Evolutionary conservation across 208 protist species (phyloP), one percentile per base, ranked within the genome.

Genomic region (Trypanosoma mega): DNA sequence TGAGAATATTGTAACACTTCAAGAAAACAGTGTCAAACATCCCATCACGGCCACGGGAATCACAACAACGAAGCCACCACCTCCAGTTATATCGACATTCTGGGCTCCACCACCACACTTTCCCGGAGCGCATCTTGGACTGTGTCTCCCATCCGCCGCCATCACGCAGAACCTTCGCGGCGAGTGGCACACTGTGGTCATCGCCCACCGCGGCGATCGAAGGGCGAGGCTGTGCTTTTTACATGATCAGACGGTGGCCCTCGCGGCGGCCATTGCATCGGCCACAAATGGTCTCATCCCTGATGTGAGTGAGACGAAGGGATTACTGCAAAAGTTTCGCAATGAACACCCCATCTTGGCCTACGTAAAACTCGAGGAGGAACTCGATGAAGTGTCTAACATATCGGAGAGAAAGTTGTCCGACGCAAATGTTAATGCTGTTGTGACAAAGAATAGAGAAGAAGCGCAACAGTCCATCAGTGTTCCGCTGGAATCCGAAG

Each of bases 141-240:
- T 50, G 24, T n/a, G 24, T 12, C 45, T 50, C 45, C 45, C 45
- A 12, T 50, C 21, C 9, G 45, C 26, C 12, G 6, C 9, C 12
- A 12, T 50, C 45, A 50, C 45, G 24, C 45, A 50, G 12, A 50
- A 24, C 45, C 21, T 50, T 6, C 21, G 24, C 21, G 45, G 45
- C 12, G 45, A 12, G 8, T 50, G 45, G 45, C 24, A 50, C 12
- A 30, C 26, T n/a, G 45, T 50, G 6, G 12, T 50, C 12, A 50
- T 12, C 9, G 45, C 45, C 21, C 12, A 6, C 12, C 45, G 45
- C 6, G 26, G 45, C 6, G 12, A 12, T 24, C 45, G 45, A n/a
- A 6, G 26, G 12, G 45, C 12, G 45, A 33, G 12, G 24, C 12
- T 50, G 21, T 14, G 45, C 6, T 30, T n/a, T 12, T 14, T 24